These are phyloP conservation scores for Coemansia sp. DNA, from an alignment of 192 early-diverging fungal genomes.

Conservation along the genomic window DNA sequence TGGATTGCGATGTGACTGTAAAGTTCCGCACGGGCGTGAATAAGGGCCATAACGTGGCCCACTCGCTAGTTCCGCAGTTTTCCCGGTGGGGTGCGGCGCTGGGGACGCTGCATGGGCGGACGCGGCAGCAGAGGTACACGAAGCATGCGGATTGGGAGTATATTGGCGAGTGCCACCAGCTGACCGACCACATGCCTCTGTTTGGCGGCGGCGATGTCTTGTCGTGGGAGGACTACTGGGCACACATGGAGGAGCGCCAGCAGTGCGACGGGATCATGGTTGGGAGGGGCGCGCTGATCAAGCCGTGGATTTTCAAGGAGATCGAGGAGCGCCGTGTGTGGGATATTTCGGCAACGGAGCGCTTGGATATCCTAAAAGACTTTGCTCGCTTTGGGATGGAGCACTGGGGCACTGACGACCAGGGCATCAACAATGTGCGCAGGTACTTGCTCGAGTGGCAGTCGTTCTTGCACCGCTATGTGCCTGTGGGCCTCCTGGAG, in stretches of 20 bases:
- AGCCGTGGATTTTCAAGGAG: conserved; percentile 97
- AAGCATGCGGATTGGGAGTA: conserved; percentile 90
- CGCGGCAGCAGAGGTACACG: conserved; percentile 87
- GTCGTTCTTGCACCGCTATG: conserved; percentile 68
- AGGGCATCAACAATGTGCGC: conserved; percentile 79
- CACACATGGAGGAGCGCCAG: conserved; percentile 50
- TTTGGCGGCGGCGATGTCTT: conserved; percentile 85
- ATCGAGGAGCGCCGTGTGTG: conserved; percentile 79
- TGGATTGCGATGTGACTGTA: conserved; percentile 80
- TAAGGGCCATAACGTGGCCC: conserved; percentile 58
- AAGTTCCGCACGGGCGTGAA: conserved; percentile 81
- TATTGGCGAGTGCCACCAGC: conserved; percentile 57
- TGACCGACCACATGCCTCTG: conserved; percentile 48
- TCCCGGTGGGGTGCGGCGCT: conserved; percentile 56
- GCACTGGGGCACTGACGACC: conserved; percentile 88
- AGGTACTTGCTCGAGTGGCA: conserved; percentile 78
- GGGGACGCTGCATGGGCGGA: conserved; percentile 84
- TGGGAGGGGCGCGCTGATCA: conserved; percentile 86
- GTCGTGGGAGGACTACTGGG: conserved; percentile 77
- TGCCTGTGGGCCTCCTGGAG: conserved; percentile 91
- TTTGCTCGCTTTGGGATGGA: conserved; percentile 87
- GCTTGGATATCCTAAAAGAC: conserved; percentile 81
- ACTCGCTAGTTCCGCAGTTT: conserved; percentile 67
- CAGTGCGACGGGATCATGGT: conserved; percentile 86
- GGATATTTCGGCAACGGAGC: conserved; percentile 86